Conservation (phyloP, 2,329 filamentous ascomycete species). For the Ceratocystis destructans region DNA sequence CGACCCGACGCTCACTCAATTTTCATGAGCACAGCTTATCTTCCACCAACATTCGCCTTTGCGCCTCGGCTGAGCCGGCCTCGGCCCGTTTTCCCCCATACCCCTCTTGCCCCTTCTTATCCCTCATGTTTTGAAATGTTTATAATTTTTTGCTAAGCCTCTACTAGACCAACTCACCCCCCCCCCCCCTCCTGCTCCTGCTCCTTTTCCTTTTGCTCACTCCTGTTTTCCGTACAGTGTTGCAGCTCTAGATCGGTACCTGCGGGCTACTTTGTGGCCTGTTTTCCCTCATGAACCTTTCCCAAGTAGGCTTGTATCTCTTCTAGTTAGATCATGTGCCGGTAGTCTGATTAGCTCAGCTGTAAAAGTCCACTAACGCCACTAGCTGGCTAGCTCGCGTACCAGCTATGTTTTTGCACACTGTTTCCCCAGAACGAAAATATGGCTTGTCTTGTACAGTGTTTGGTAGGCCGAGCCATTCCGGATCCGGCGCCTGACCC, state of each 20-base stretch:
- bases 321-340: neutral
- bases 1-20: neutral
- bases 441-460: neutral
- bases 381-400: neutral
- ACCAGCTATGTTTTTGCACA: neutral
- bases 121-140: conserved; percentile 6
- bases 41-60: neutral
- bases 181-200: neutral
- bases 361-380: no score
- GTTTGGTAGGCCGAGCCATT: neutral
- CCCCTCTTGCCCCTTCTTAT: neutral
- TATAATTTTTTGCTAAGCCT: neutral
- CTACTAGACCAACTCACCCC: neutral
- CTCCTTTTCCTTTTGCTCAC: neutral
- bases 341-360: neutral
- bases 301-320: neutral
- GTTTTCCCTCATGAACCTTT: neutral
- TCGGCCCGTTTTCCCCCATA: neutral
- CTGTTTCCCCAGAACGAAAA: neutral
- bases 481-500: neutral
- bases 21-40: neutral
- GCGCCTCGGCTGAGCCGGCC: neutral
- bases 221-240: neutral
- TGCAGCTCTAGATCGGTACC: neutral
- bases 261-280: neutral